Evolutionary conservation across 2,329 filamentous ascomycete genomes (phyloP).

Genomic region (Furcasterigmium sp.): DNA sequence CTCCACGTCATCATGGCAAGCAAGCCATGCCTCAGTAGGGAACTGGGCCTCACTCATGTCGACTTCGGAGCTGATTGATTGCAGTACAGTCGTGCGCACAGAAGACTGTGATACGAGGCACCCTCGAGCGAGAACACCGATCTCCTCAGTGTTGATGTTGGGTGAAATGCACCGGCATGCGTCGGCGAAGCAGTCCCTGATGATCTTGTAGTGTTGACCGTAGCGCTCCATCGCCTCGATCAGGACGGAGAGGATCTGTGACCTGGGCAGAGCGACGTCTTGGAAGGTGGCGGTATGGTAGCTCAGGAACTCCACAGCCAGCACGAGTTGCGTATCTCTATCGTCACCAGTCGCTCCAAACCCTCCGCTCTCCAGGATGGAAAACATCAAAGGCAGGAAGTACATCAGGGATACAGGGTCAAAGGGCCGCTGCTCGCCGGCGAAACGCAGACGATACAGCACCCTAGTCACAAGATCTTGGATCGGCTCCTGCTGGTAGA

Average conservation of each 20-base stretch:
- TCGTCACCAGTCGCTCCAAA: slow-evolving; percentile 71
- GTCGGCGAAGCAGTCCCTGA: slow-evolving; percentile 89
- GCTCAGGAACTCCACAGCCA: slow-evolving; percentile 82
- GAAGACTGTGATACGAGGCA: slow-evolving; percentile 72
- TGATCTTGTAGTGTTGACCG: slow-evolving; percentile 87
- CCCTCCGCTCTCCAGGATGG: slow-evolving; percentile 74
- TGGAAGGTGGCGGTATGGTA: slow-evolving; percentile 81
- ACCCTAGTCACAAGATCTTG: slow-evolving; percentile 82
- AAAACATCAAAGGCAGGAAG: slow-evolving; percentile 73
- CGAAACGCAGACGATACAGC: slow-evolving; percentile 83
- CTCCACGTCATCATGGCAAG: slow-evolving; percentile 82
- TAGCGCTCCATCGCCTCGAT: slow-evolving; percentile 83
- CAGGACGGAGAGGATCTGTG: slow-evolving; percentile 65
- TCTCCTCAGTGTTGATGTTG: slow-evolving; percentile 70
- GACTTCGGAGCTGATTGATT: slow-evolving; percentile 85
- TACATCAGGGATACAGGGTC: slow-evolving; percentile 86
- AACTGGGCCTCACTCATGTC: slow-evolving; percentile 84
- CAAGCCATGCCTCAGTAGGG: slow-evolving; percentile 89
- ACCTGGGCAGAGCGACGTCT: slow-evolving; percentile 70
- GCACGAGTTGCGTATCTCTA: slow-evolving; percentile 80
- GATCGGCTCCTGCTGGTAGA: slow-evolving; percentile 73
- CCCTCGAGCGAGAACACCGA: slow-evolving; percentile 70
- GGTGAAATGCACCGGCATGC: slow-evolving; percentile 78
- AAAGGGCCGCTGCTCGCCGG: slow-evolving; percentile 90
- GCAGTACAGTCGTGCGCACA: slow-evolving; percentile 79